Conservation (phyloP, 257 asterid species). For the Rauvolfia tetraphylla region DNA sequence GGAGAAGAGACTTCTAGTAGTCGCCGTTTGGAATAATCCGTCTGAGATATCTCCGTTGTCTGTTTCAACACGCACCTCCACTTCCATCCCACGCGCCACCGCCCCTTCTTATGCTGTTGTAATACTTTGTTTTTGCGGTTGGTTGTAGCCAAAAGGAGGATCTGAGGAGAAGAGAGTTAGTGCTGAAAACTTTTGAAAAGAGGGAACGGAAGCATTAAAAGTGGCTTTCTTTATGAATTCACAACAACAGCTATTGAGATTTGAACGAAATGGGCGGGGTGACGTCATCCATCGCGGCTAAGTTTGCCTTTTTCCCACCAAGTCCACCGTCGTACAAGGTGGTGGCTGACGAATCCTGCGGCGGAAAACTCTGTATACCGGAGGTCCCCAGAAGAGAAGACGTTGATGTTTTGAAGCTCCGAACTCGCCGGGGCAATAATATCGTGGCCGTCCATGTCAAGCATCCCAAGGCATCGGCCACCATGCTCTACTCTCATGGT, state of each 20-base stretch:
- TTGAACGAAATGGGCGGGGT: slow-evolving; percentile 75
- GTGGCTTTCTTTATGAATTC: slow-evolving; percentile 45
- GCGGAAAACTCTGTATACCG: slow-evolving; percentile 58
- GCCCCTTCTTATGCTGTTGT: not conserved
- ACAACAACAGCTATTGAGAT: slow-evolving; percentile 6
- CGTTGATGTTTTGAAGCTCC: slow-evolving; percentile 69
- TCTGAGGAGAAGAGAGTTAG: slow-evolving; percentile 20
- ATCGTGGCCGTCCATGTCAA: slow-evolving; percentile 78
- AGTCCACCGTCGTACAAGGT: slow-evolving; percentile 93
- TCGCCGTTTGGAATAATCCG: not conserved
- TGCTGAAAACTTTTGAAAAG: not conserved
- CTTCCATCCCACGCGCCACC: slow-evolving; percentile 55
- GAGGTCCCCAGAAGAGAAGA: slow-evolving; percentile 79
- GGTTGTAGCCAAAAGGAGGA: slow-evolving; percentile 20
- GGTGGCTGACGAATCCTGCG: slow-evolving; percentile 53
- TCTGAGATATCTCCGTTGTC: slow-evolving; percentile 24
- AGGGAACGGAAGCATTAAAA: slow-evolving; percentile 4
- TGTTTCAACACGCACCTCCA: slow-evolving; percentile 13
- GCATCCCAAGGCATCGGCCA: slow-evolving; percentile 81
- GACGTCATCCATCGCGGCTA: slow-evolving; percentile 96
- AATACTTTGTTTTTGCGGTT: not conserved
- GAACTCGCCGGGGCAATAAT: slow-evolving; percentile 90
- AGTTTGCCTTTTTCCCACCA: slow-evolving; percentile 96
- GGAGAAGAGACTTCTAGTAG: not conserved
- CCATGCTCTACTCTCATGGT: slow-evolving; percentile 92